Percentiles rank a stretch among this genome's conserved stretches.
These are phyloP conservation scores for Verbascum thapsus DNA, from an alignment of 257 asterid species.

Conservation along the genomic window DNA sequence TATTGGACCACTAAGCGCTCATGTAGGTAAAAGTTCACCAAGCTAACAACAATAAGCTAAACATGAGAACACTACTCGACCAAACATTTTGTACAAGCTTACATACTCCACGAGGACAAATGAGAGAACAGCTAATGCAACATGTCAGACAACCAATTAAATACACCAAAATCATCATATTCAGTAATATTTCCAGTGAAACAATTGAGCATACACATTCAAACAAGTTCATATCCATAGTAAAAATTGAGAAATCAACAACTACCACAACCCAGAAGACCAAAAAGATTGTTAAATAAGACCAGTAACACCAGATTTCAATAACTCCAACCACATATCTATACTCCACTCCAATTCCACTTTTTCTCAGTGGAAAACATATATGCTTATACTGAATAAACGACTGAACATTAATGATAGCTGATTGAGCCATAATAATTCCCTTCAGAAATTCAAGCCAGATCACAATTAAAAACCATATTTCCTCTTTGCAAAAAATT, in stretches of 20 bases:
- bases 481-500: neutral
- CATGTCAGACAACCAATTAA: too few relatives aligned
- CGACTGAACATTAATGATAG: neutral
- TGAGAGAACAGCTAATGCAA: neutral
- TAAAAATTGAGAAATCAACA: too few relatives aligned
- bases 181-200: too few relatives aligned
- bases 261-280: neutral
- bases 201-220: too few relatives aligned
- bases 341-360: too few relatives aligned
- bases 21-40: constrained; percentile 45
- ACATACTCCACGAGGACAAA: neutral
- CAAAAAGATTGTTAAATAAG: neutral
- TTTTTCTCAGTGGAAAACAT: neutral
- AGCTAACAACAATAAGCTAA: constrained; percentile 46
- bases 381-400: neutral
- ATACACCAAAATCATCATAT: too few relatives aligned
- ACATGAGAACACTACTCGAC: constrained; percentile 30
- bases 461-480: neutral
- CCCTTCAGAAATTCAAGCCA: neutral
- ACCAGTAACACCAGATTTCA: neutral
- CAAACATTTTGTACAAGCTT: constrained; percentile 19
- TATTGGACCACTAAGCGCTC: constrained; percentile 40
- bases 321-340: neutral
- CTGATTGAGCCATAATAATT: neutral
- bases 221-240: too few relatives aligned